Evolutionary conservation across 2,329 filamentous ascomycete species (phyloP).

Genomic region (Xenoacremonium recifei): DNA sequence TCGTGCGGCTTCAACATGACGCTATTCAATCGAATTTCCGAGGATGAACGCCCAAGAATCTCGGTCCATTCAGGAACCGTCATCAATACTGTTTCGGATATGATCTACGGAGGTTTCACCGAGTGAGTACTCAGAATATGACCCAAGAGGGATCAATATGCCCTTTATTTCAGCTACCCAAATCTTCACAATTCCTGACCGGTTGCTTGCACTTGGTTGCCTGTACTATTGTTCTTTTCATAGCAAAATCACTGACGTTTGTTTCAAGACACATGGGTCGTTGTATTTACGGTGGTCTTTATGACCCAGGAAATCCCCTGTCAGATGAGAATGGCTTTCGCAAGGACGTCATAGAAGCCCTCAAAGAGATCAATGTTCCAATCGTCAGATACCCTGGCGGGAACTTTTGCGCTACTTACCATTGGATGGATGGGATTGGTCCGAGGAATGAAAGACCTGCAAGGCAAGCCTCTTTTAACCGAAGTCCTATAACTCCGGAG

Average conservation of each 20-base stretch:
- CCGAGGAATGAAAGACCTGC: conserved; percentile 66
- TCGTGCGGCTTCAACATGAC: conserved; percentile 62
- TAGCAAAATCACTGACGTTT: conserved; percentile 8
- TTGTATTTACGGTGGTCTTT: conserved; percentile 85
- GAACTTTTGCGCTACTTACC: conserved; percentile 82
- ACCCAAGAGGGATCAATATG: neutral
- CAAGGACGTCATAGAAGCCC: conserved; percentile 71
- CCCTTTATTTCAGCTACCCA: neutral
- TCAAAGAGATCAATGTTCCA: conserved; percentile 72
- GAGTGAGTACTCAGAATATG: conserved; percentile 66
- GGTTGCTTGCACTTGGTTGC: neutral
- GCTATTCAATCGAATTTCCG: conserved; percentile 66
- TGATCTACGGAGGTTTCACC: conserved; percentile 81
- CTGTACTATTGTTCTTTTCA: no score
- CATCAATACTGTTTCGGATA: conserved; percentile 72
- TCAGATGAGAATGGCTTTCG: conserved; percentile 75
- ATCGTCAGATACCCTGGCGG: conserved; percentile 80
- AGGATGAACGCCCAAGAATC: conserved; percentile 61
- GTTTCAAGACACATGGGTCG: conserved; percentile 86
- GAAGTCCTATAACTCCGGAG: neutral
- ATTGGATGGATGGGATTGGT: conserved; percentile 81
- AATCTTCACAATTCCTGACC: neutral
- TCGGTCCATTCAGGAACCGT: conserved; percentile 63
- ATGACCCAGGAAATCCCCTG: conserved; percentile 72
- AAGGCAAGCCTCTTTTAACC: conserved; percentile 23